Percentiles rank a stretch among this genome's conserved stretches.
phyloP scores from a whole-genome alignment of 2,329 filamentous ascomycete species.

The Penicillium sp. region DNA sequence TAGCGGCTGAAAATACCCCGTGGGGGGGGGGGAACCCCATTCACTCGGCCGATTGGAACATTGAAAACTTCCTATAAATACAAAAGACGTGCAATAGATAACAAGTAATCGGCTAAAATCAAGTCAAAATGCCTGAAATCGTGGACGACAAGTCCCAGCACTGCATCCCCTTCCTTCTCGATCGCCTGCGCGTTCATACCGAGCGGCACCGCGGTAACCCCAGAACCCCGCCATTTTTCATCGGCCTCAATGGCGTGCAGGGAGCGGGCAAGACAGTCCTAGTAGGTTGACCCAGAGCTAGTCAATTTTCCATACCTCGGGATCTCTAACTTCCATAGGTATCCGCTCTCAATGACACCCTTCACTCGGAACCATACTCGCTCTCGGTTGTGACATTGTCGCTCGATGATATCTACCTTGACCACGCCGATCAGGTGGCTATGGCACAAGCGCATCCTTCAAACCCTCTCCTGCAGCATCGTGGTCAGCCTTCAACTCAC shows the following conservation, averaged over 20 bases:
- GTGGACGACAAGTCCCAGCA: slow-evolving; percentile 75
- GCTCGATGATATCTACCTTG: slow-evolving; percentile 87
- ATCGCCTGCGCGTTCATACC: slow-evolving; percentile 55
- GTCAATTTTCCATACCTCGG: neutral
- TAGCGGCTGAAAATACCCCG: too few relatives aligned
- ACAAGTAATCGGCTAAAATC: neutral
- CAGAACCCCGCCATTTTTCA: slow-evolving; percentile 65
- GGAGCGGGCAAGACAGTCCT: slow-evolving; percentile 91
- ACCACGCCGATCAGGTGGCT: slow-evolving; percentile 63
- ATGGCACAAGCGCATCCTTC: slow-evolving; percentile 64
- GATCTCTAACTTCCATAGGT: slow-evolving; percentile 43
- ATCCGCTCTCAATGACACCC: slow-evolving; percentile 59
- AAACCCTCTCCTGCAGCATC: slow-evolving; percentile 75
- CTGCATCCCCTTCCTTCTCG: slow-evolving; percentile 73
- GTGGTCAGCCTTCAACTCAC: slow-evolving; percentile 82
- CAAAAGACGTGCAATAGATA: neutral
- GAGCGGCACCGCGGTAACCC: slow-evolving; percentile 36
- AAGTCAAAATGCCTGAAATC: slow-evolving; percentile 51
- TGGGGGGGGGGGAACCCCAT: too few relatives aligned
- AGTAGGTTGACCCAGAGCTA: slow-evolving; percentile 44
- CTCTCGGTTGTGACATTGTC: slow-evolving; percentile 70
- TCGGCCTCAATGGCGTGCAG: slow-evolving; percentile 88
- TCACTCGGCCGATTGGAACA: too few relatives aligned
- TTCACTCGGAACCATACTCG: slow-evolving; percentile 57
- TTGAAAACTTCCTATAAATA: slow-evolving; percentile 13